A percentile compares a stretch with the other conserved stretches of the same genome.
Evolutionary conservation across 495 filamentous ascomycete species (phyloP).

Genomic region (Friedmanniomyces simplex): DNA sequence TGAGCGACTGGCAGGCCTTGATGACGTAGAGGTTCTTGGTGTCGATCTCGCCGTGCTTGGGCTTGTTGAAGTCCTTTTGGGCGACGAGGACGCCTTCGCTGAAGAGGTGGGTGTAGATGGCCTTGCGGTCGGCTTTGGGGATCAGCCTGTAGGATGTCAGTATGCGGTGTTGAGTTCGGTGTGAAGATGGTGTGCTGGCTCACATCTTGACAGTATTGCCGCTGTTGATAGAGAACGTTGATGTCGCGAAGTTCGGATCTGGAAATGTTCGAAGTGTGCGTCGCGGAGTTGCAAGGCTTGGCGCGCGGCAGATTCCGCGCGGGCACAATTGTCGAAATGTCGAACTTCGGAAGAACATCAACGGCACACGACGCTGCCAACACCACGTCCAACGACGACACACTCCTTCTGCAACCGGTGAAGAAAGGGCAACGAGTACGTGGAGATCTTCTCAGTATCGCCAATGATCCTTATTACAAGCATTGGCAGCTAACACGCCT

Average conservation of each 20-base stretch:
- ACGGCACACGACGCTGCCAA: not conserved
- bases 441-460: not conserved
- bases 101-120: slow-evolving; percentile 99
- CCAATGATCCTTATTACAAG: not conserved
- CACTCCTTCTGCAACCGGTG: not conserved
- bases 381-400: slow-evolving; percentile 4
- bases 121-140: slow-evolving; percentile 98
- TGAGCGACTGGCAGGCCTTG: slow-evolving; percentile 96
- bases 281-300: not conserved
- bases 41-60: slow-evolving; percentile 88
- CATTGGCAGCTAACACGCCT: not conserved
- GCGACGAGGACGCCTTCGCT: slow-evolving; percentile 98
- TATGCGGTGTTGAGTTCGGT: slow-evolving; percentile 1
- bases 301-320: not conserved
- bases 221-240: not conserved
- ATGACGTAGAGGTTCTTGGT: slow-evolving; percentile 98
- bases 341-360: not conserved
- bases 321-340: not conserved
- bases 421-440: not conserved
- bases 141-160: slow-evolving; percentile 61
- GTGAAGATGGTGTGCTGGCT: slow-evolving; percentile 17
- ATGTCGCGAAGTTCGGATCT: not conserved
- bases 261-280: not conserved
- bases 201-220: slow-evolving; percentile 46
- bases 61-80: slow-evolving; percentile 94